Percentiles rank a stretch among this genome's conserved stretches.
These are phyloP conservation scores for Aspergillus sp. DNA, from an alignment of 2,329 filamentous ascomycete species.

Conservation along the genomic window DNA sequence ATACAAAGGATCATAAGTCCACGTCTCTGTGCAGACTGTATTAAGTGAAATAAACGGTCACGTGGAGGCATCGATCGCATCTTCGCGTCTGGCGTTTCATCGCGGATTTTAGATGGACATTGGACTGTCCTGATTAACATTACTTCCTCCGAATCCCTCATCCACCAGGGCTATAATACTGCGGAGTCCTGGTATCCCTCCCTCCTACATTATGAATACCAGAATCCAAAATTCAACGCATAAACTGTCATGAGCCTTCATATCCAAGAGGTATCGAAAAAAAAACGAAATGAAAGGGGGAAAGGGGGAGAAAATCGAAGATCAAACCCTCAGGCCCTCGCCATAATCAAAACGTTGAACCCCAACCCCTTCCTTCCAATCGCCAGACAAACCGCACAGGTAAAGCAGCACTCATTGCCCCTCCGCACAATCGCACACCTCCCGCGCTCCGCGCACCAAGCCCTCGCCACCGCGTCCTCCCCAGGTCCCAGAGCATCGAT, in stretches of 20 bases:
- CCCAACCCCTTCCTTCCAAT: neutral
- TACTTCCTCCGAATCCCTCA: neutral
- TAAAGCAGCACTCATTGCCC: too few relatives aligned
- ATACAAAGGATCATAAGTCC: too few relatives aligned
- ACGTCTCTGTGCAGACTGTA: too few relatives aligned
- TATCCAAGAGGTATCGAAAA: conserved; percentile 1
- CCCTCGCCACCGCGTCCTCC: neutral
- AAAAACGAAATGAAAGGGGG: neutral
- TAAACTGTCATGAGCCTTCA: neutral
- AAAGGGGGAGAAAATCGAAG: neutral
- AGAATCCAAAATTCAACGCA: neutral
- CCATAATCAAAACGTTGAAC: neutral
- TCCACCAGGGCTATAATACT: neutral
- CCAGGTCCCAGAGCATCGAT: neutral
- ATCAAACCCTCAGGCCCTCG: neutral
- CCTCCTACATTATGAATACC: neutral
- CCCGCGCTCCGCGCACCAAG: too few relatives aligned
- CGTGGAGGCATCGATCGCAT: too few relatives aligned
- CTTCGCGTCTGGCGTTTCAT: too few relatives aligned
- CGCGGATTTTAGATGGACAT: too few relatives aligned
- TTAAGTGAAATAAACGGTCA: too few relatives aligned
- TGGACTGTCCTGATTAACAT: too few relatives aligned
- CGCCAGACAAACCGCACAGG: too few relatives aligned
- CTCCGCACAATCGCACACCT: too few relatives aligned
- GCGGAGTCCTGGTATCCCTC: too few relatives aligned